Conservation (phyloP, 1,139 yeast genomes). For the Arxiozyma telluris region DNA sequence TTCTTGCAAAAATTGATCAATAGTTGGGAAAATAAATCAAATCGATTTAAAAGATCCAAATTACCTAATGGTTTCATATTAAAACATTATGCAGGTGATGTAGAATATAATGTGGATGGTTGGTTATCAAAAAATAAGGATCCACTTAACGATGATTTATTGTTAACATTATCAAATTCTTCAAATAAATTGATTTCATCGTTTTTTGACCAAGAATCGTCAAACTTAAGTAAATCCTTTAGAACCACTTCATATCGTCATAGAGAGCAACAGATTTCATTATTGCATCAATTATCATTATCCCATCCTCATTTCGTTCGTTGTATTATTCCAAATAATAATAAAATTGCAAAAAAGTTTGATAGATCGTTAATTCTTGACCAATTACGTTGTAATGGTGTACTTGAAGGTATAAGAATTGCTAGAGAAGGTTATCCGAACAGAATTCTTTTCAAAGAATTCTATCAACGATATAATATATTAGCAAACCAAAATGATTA, state of each 20-base stretch:
- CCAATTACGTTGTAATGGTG: conserved; percentile 95
- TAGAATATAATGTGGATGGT: conserved; percentile 81
- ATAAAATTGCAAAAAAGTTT: conserved; percentile 61
- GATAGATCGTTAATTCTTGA: conserved; percentile 73
- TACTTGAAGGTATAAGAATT: conserved; percentile 91
- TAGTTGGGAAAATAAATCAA: conserved; percentile 50
- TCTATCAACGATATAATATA: conserved; percentile 64
- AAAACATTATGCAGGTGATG: conserved; percentile 92
- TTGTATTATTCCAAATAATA: conserved; percentile 84
- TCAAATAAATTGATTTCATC: conserved; percentile 42
- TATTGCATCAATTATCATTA: conserved; percentile 64
- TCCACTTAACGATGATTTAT: conserved; percentile 74
- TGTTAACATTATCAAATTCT: conserved; percentile 50
- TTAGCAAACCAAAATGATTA: conserved; percentile 37
- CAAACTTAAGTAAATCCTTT: conserved; percentile 30
- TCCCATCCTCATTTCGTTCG: conserved; percentile 97
- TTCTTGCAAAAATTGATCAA: conserved; percentile 72
- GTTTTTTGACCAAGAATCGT: conserved; percentile 32
- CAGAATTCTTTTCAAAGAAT: conserved; percentile 74
- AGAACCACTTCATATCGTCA: conserved; percentile 83
- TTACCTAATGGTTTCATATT: conserved; percentile 63
- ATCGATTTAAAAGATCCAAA: conserved; percentile 65
- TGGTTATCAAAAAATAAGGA: conserved; percentile 96
- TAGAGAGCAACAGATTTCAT: conserved; percentile 66
- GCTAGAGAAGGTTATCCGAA: conserved; percentile 97